A percentile compares a stretch with the other conserved stretches of the same genome.
Conservation (phyloP, 176 grass and related monocot species). For the Musa acuminata region DNA sequence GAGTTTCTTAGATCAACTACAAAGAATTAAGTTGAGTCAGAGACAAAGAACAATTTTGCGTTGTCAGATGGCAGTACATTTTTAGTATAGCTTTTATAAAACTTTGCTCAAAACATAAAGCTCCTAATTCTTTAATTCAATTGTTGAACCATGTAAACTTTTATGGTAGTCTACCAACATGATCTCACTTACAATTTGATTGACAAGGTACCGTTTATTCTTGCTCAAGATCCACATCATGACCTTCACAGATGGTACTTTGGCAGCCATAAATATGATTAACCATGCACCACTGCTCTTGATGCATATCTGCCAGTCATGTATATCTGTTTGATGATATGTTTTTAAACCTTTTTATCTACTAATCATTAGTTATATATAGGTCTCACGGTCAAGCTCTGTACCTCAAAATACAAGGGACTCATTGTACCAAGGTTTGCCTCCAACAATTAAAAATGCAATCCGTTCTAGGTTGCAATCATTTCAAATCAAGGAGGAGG, state of each 20-base stretch:
- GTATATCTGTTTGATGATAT: not conserved
- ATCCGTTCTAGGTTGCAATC: slow-evolving; percentile 52
- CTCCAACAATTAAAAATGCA: slow-evolving; percentile 63
- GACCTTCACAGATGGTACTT: not conserved
- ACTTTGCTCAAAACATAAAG: not conserved
- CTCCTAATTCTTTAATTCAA: not conserved
- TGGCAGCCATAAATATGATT: not conserved
- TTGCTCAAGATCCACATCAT: not conserved
- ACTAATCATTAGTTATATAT: not conserved
- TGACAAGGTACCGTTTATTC: not conserved
- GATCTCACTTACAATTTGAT: not conserved
- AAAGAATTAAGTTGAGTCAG: too few relatives aligned
- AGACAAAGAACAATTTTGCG: too few relatives aligned
- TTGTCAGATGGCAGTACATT: not conserved
- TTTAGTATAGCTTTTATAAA: not conserved
- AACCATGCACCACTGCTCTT: not conserved
- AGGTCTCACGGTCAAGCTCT: slow-evolving; percentile 70
- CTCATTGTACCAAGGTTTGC: slow-evolving; percentile 76
- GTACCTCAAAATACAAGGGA: slow-evolving; percentile 60
- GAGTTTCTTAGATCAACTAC: too few relatives aligned
- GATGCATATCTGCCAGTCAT: not conserved
- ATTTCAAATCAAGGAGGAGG: slow-evolving; percentile 84
- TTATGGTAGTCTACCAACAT: not conserved
- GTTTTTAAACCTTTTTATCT: not conserved
- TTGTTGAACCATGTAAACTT: not conserved